Conservation (phyloP, 176 grass and related monocot species). For the Cenchrus purpureus region DNA sequence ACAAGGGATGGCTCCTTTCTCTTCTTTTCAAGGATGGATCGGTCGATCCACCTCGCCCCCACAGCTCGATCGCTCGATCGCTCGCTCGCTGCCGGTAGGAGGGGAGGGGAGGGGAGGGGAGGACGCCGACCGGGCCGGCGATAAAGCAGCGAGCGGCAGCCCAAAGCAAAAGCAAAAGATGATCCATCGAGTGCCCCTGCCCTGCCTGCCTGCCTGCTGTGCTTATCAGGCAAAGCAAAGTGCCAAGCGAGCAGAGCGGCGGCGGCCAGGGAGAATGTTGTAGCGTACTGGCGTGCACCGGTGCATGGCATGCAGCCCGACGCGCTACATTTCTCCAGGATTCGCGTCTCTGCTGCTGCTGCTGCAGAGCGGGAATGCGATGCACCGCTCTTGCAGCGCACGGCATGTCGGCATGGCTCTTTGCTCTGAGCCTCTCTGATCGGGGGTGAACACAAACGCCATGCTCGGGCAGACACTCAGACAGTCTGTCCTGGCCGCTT, state of each 20-base stretch:
- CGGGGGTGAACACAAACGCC: neutral
- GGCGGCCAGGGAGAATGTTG: neutral
- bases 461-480: neutral
- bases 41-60: neutral
- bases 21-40: slow-evolving; percentile 8
- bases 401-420: neutral
- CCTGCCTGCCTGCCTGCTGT: neutral
- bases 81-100: neutral
- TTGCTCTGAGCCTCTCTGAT: neutral
- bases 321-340: neutral
- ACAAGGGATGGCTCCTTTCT: neutral
- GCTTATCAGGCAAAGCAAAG: neutral
- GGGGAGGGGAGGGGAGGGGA: neutral
- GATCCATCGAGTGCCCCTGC: slow-evolving; percentile 18
- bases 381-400: neutral
- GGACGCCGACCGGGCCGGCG: neutral
- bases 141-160: neutral
- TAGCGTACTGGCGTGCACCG: slow-evolving; percentile 13
- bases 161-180: slow-evolving; percentile 26
- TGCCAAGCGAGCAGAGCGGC: neutral
- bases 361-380: neutral
- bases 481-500: neutral
- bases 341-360: neutral
- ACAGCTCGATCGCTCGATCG: neutral
- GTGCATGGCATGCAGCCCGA: neutral